Percentiles rank a stretch among this genome's conserved stretches.
phyloP scores from a whole-genome alignment of 1,284 basidiomycete genomes.

The Grifola frondosa region DNA sequence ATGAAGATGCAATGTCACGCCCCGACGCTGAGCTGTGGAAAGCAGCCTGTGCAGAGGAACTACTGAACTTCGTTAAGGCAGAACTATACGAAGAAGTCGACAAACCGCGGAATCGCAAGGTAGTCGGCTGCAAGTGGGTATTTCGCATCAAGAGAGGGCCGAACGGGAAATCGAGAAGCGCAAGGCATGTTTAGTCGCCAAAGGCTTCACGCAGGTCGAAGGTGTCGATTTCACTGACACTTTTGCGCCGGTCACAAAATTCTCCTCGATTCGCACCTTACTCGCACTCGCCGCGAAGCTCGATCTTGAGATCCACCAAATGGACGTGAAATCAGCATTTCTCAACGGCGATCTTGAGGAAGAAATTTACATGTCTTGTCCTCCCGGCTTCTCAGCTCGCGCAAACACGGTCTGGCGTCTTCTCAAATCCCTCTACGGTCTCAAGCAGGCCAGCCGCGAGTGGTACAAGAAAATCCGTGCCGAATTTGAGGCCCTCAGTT shows the following conservation, averaged over 20 bases:
- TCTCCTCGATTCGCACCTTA: constrained; percentile 37
- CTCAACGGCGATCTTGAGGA: constrained; percentile 42
- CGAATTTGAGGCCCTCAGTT: constrained; percentile 7
- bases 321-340: constrained; percentile 48
- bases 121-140: constrained; percentile 30
- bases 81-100: constrained; percentile 20
- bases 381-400: constrained; percentile 32
- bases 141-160: constrained; percentile 32
- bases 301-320: constrained; percentile 38
- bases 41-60: constrained; percentile 5
- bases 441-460: constrained; percentile 21
- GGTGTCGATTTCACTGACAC: constrained; percentile 44
- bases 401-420: constrained; percentile 31
- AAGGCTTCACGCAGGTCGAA: constrained; percentile 40
- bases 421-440: constrained; percentile 21
- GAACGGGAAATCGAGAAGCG: constrained; percentile 29
- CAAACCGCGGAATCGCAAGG: constrained; percentile 21
- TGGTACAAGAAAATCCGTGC: constrained; percentile 21
- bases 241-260: constrained; percentile 40
- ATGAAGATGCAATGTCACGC: constrained; percentile 14
- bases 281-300: constrained; percentile 35
- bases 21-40: constrained; percentile 19
- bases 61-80: constrained; percentile 18
- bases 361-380: constrained; percentile 37
- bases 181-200: constrained; percentile 42